phyloP scores from a whole-genome alignment of 2,329 filamentous ascomycete genomes.

The Verticillium alfalfae region DNA sequence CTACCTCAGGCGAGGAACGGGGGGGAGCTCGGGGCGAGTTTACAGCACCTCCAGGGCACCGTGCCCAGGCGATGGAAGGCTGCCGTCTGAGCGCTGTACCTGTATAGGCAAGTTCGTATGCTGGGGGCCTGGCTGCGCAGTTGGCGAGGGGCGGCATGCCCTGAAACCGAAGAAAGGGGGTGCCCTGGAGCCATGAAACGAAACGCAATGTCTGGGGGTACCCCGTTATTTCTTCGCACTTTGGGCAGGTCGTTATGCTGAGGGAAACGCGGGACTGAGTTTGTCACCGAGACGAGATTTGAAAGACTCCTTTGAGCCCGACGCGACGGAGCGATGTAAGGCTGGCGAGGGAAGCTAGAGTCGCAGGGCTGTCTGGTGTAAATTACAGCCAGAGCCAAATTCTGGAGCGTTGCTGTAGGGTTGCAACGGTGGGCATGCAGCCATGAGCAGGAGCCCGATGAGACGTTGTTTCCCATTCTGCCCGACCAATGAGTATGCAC shows the following conservation, averaged over 20 bases:
- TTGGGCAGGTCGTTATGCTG: not conserved
- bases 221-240: no score
- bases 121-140: not conserved
- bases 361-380: not conserved
- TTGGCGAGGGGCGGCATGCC: not conserved
- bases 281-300: not conserved
- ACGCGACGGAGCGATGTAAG: not conserved
- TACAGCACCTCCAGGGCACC: no score
- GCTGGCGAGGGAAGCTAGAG: not conserved
- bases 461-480: not conserved
- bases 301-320: not conserved
- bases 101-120: not conserved
- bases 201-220: not conserved
- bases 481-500: not conserved
- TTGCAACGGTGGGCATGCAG: not conserved
- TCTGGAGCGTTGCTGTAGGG: not conserved
- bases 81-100: not conserved
- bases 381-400: not conserved
- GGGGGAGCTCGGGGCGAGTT: no score
- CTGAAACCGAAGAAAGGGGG: not conserved
- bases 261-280: not conserved
- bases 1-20: no score
- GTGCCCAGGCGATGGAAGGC: not conserved
- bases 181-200: not conserved
- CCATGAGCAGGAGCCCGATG: not conserved